Evolutionary conservation across 768 basidiomycete species (phyloP), one percentile per base, ranked within the genome.

Genomic region (Postia placenta): DNA sequence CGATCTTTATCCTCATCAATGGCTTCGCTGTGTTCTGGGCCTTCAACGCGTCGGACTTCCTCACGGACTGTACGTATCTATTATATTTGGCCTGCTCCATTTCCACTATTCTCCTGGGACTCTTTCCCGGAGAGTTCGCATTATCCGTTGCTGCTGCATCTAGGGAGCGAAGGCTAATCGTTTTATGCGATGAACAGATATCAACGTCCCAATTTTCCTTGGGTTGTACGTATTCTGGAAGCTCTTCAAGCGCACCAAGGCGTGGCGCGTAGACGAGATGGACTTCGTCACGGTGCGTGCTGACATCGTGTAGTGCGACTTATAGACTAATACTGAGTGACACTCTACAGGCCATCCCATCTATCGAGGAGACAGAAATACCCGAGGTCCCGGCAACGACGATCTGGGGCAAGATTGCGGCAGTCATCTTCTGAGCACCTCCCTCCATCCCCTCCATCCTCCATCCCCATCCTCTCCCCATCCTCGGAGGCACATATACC

Each of bases 361-460:
- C 77, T 0, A 42, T 80, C 25, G 83, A 85, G 64, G 83, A 87
- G 65, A 87, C 86, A 0, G 86, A 84, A 55, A 42, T 59, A 4
- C 78, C 77, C 0, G 71, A 75, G 53, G 64, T 64, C 0, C 73
- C 72, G 4, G 82, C 83, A 2, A 70, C 54, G 42, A 80, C 74
- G 17, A 56, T 83, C 35, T 49, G 62, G 46, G 74, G 78, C 51
- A 76, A 75, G 53, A 72, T 85, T 47, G 74, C 69, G 45, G 65
- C 66, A 2, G 39, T 70, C 4, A 0, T 86, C 19, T 85, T 86
- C 70, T 85, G 33, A 56, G n/a, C n/a, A n/a, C n/a, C n/a, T n/a
- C n/a, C n/a, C n/a, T n/a, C 40, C 36, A 38, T 26, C 27, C n/a
- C n/a, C n/a, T n/a, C n/a, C n/a, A n/a, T n/a, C n/a, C n/a, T n/a